Conservation (phyloP, 345 rosid genomes). For the Camelina sativa region DNA sequence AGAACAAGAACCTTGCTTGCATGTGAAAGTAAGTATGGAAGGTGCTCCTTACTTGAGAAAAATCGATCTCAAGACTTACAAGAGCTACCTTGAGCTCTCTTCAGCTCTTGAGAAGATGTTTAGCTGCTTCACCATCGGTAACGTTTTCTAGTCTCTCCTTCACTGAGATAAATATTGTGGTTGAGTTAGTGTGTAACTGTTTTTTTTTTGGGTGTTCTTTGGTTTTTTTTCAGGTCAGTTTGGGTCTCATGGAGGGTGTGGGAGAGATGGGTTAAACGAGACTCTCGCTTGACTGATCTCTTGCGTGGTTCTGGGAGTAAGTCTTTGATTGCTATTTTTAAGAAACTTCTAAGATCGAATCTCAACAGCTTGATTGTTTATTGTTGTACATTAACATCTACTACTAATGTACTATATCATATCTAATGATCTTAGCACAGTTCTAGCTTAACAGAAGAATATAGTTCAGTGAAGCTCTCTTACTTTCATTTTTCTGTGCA, state of each 20-base stretch:
- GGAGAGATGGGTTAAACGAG: conserved; percentile 59
- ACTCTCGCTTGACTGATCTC: conserved; percentile 58
- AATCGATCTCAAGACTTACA: conserved; percentile 67
- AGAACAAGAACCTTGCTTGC: no score
- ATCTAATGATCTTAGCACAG: background rate
- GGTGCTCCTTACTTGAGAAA: conserved; percentile 74
- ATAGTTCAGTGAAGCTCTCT: conserved; percentile 20
- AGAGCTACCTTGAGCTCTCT: conserved; percentile 64
- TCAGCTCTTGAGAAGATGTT: conserved; percentile 79
- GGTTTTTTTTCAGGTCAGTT: conserved; percentile 54
- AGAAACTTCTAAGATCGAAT: conserved; percentile 17
- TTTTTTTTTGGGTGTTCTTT: background rate
- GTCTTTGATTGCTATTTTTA: conserved; percentile 40
- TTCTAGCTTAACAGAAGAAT: background rate
- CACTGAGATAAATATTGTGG: background rate
- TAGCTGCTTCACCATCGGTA: conserved; percentile 74
- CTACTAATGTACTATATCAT: background rate
- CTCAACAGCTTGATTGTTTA: conserved; percentile 21
- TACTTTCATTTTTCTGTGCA: conserved; percentile 37
- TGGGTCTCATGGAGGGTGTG: conserved; percentile 57
- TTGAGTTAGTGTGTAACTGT: background rate
- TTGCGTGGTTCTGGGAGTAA: conserved; percentile 81
- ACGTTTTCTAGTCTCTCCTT: conserved; percentile 20
- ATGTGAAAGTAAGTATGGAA: no score
- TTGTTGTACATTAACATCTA: background rate